Percentiles rank a stretch among this genome's conserved stretches.
Evolutionary conservation across 257 asterid species (phyloP).

Genomic region (Marsdenia floribunda): DNA sequence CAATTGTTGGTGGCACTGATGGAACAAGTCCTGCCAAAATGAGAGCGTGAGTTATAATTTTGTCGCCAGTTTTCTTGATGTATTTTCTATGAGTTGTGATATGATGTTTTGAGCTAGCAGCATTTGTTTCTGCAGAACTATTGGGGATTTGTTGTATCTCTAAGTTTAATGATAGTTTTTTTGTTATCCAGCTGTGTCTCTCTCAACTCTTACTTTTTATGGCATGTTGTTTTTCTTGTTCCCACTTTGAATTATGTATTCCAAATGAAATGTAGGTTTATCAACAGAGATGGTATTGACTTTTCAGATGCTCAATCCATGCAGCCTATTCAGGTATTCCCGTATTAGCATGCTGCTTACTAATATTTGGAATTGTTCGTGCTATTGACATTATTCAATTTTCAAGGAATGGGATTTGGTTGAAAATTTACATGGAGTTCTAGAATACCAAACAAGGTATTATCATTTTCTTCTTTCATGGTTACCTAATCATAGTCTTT

Average conservation of each 20-base stretch:
- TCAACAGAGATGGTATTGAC: constrained; percentile 90
- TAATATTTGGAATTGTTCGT: constrained; percentile 2
- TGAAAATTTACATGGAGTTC: constrained; percentile 80
- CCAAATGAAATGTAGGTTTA: constrained; percentile 52
- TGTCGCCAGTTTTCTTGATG: constrained; percentile 15
- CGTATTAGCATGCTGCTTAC: constrained; percentile 11
- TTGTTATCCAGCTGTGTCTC: background rate
- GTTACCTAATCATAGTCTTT: background rate
- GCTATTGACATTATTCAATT: constrained; percentile 21
- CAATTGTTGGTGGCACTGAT: constrained; percentile 88
- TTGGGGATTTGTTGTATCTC: background rate
- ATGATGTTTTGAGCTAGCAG: constrained; percentile 10
- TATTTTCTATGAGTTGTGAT: constrained; percentile 15
- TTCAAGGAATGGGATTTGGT: constrained; percentile 93
- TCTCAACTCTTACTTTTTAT: background rate
- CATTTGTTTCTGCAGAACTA: background rate
- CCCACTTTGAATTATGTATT: constrained; percentile 17
- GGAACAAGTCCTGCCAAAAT: constrained; percentile 92
- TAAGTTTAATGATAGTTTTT: background rate
- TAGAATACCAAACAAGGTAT: constrained; percentile 95
- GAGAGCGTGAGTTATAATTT: constrained; percentile 75
- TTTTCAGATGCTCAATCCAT: constrained; percentile 89
- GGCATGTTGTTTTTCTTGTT: background rate
- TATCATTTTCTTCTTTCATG: constrained; percentile 12
- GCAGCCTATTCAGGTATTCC: constrained; percentile 84